These are phyloP conservation scores for Porpolomopsis calyptriformis DNA, from an alignment of 768 basidiomycete species.

Conservation along the genomic window DNA sequence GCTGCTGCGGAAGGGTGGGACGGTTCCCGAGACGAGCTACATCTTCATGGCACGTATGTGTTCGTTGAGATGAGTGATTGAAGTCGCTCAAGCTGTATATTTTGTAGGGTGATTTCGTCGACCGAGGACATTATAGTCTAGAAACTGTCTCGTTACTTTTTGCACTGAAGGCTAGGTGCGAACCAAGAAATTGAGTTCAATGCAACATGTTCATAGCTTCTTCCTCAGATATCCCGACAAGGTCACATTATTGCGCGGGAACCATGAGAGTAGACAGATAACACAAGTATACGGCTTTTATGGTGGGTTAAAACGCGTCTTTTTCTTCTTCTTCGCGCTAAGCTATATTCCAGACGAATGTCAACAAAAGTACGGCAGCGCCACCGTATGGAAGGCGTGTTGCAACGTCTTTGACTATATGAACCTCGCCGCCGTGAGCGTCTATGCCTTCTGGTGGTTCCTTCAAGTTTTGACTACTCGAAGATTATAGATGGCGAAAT, in stretches of 20 bases:
- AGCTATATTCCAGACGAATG: constrained; percentile 63
- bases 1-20: constrained; percentile 75
- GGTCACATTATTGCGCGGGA: constrained; percentile 85
- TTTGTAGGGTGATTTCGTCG: constrained; percentile 88
- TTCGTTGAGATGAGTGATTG: constrained; percentile 18
- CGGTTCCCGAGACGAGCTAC: constrained; percentile 81
- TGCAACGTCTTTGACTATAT: constrained; percentile 95
- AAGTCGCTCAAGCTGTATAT: constrained; percentile 14
- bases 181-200: neutral
- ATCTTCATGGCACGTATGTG: constrained; percentile 86
- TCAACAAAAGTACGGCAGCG: constrained; percentile 93
- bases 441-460: neutral
- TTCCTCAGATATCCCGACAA: constrained; percentile 74
- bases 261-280: constrained; percentile 95
- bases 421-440: constrained; percentile 80
- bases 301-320: constrained; percentile 39
- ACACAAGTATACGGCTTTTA: constrained; percentile 99
- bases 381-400: constrained; percentile 94
- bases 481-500: constrained; percentile 92
- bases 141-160: constrained; percentile 89
- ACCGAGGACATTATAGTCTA: constrained; percentile 90
- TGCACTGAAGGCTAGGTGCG: constrained; percentile 79
- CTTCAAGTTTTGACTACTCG: neutral
- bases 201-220: neutral
- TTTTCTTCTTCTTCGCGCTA: constrained; percentile 1